Evolutionary conservation across 345 rosid species (phyloP), one percentile per base, ranked within the genome.

Genomic region (Diplotaxis tenuifolia): DNA sequence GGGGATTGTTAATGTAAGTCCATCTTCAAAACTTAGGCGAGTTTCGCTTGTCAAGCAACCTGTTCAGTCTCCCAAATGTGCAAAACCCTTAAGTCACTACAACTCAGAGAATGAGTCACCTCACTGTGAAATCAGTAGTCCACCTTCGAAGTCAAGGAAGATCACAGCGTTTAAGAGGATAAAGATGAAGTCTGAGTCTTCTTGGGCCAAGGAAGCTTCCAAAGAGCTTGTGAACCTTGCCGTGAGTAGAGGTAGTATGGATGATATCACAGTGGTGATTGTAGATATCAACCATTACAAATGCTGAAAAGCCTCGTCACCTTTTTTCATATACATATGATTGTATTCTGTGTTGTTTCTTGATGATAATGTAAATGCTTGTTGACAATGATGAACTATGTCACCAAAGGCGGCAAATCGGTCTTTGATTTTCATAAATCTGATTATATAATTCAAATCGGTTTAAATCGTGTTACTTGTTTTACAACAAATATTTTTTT

Each of bases 221-320:
- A 84, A 85, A 75, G 90, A 87, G 84, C 92, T 93, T 21, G 82
- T 80, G 31, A 79, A 82, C 75, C 85, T 93, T 75, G 95, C 54
- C 0, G 54, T 47, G 10, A 16, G 54, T 47, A 47, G 54, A 47
- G 54, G 54, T 47, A 47, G 54, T 47, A 47, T 47, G 88, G 21
- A 47, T 47, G 54, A 47, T 70, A 83, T 90, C 36, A 93, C 93
- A 23, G 90, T 86, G 72, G 82, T 87, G 87, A 76, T 93, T 16
- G 78, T 93, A 7, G 93, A 92, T 80, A 68, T 87, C 12, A 76
- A 74, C 65, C 82, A 72, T 56, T 88, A 86, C 72, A 84, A 80
- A 78, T 66, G 76, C 78, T 73, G 49, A 73, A 65, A 38, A 72
- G 20, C 12, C 20, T 42, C 50, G n/a, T n/a, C 50, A 42, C 50